Evolutionary conservation across 1,284 basidiomycete species (phyloP).

Genomic region (Lignosus rhinocerotis): DNA sequence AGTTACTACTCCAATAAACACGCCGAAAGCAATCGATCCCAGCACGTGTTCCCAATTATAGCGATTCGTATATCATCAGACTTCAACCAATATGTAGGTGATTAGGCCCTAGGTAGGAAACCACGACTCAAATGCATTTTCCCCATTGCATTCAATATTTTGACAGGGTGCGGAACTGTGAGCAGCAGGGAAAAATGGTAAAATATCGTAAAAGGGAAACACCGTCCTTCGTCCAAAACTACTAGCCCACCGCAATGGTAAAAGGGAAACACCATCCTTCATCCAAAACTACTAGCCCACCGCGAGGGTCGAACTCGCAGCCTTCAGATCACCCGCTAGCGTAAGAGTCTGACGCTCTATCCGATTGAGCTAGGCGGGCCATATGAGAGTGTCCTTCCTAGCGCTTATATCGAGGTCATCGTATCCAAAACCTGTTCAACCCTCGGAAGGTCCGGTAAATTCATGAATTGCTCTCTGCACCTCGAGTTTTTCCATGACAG

Average conservation of each 20-base stretch:
- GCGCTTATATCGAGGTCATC: too few species aligned
- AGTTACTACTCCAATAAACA: conserved; percentile 12
- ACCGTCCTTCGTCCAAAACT: too few species aligned
- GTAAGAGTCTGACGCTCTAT: conserved; percentile 80
- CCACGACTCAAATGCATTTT: too few species aligned
- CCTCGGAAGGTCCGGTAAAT: conserved; percentile 6
- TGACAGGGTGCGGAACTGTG: too few species aligned
- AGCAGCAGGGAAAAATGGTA: too few species aligned
- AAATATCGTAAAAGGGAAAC: too few species aligned
- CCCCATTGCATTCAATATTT: too few species aligned
- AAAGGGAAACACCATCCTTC: too few species aligned
- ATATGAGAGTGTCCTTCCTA: too few species aligned
- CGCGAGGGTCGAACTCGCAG: conserved; percentile 92
- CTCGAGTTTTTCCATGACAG: conserved; percentile 72
- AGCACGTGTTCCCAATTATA: conserved; percentile 20
- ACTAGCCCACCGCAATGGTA: conserved; percentile 86
- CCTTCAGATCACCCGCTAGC: conserved; percentile 58
- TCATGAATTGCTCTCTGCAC: conserved; percentile 73
- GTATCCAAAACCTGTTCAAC: too few species aligned
- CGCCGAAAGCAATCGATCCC: conserved; percentile 25
- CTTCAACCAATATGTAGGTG: not conserved
- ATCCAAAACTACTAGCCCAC: conserved; percentile 57
- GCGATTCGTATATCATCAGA: conserved; percentile 7
- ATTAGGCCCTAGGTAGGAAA: too few species aligned
- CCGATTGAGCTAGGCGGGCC: conserved; percentile 87